Percentiles rank a stretch among this genome's conserved stretches.
phyloP scores from a whole-genome alignment of 1,139 yeast species.

The Pichia kudriavzevii region DNA sequence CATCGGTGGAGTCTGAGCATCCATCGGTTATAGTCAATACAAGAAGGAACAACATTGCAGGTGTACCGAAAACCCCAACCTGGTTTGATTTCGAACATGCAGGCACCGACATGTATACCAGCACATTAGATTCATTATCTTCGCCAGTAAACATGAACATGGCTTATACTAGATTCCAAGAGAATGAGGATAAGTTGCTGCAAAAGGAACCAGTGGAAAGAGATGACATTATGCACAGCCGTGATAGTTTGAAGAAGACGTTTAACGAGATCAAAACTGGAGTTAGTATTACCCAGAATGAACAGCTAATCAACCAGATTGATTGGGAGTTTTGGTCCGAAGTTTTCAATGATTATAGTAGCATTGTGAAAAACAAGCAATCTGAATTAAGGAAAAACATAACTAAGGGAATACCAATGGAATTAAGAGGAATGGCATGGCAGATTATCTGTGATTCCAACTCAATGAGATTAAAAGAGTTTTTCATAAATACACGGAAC shows the following conservation, averaged over 20 bases:
- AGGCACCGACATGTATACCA: constrained; percentile 14
- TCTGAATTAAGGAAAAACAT: constrained; percentile 53
- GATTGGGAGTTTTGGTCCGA: constrained; percentile 91
- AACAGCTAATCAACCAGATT: constrained; percentile 29
- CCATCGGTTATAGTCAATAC: not conserved
- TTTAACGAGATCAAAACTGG: constrained; percentile 42
- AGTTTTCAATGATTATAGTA: constrained; percentile 66
- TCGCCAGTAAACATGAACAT: constrained; percentile 30
- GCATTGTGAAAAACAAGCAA: constrained; percentile 57
- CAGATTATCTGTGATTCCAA: constrained; percentile 82
- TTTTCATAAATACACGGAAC: constrained; percentile 46
- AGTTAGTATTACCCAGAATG: constrained; percentile 26
- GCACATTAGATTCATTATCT: no score
- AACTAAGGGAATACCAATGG: constrained; percentile 73
- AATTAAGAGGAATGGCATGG: constrained; percentile 86
- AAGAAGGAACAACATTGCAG: not conserved
- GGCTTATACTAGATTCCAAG: constrained; percentile 34
- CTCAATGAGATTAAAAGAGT: constrained; percentile 62
- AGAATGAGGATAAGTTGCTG: constrained; percentile 30
- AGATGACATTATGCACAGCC: constrained; percentile 36
- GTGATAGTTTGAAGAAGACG: constrained; percentile 52
- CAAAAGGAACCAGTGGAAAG: constrained; percentile 28
- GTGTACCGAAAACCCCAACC: constrained; percentile 15
- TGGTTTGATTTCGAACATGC: constrained; percentile 23
- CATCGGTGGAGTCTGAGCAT: no score